Evolutionary conservation across 768 basidiomycete species (phyloP), one percentile per base, ranked within the genome.

Genomic region (Kwoniella mangroviensis): DNA sequence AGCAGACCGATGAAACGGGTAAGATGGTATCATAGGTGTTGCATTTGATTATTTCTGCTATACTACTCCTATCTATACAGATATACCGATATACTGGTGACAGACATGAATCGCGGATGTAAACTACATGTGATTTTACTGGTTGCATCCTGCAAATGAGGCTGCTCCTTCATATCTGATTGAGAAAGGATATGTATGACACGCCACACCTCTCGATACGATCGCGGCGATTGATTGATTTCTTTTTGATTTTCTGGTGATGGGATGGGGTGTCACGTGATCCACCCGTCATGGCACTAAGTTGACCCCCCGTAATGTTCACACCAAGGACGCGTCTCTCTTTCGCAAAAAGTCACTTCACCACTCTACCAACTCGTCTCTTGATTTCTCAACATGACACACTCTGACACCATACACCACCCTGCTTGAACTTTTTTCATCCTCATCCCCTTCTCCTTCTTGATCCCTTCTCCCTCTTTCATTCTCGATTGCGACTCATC

Each of bases 321-420:
- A 17, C 41, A 21, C n/a, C 13, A 7, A n/a, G 22, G 65, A 66
- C 65, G 65, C 65, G 65, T 66, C 65, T 66, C 42, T 56, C 54
- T 64, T 53, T 64, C 11, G 55, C 15, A 55, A 4, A 34, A 34
- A 34, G 4, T 34, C 53, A 42, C 52, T 65, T 43, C 40, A 65
- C 53, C 17, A 34, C 15, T 15, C 5, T n/a, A 28, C 11, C 22
- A 24, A 26, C 24, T 61, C 42, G 6, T 21, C 13, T 49, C 22
- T 51, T 17, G 45, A 21, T 52, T 52, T 41, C 12, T 15, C 42
- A 43, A 34, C 24, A 21, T 28, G 55, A 15, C 22, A 51, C 21
- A 19, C 12, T n/a, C 21, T 19, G 10, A 41, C n/a, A 60, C 42
- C 15, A n/a, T 43, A 19, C n/a, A 49, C 21, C 61, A 22, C 41